Base-by-base conservation (phyloP, 1,284 basidiomycete species). In the Trichosporon faecale region DNA sequence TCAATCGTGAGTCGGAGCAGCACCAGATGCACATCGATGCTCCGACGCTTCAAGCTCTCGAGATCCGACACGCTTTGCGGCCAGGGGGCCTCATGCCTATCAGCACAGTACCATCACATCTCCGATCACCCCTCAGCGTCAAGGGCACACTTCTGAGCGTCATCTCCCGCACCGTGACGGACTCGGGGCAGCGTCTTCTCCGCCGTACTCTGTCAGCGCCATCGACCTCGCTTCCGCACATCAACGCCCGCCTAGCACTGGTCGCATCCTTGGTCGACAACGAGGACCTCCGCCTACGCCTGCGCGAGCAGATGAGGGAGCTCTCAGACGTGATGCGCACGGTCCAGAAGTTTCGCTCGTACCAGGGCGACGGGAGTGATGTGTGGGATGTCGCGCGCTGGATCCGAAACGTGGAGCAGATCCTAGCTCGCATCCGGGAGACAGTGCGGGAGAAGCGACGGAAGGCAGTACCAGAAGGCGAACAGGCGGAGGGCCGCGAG, bases 1-100 rank as follows among this genome's bases (percentile, higher is more conserved):
- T 92, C 0, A 87, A 84, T 65, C 88, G 86, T 69, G 91, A 94
- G 79, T 85, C 81, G 9, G 76, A 80, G 1, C 81, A 85, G n/a
- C 83, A 85, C 27, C 86, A 89, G 33, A 94, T 95, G 92, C 91
- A 93, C 76, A 94, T 96, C 71, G 94, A 96, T 80, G 88, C 91
- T 1, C 91, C 95, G 79, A 96, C 95, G 1, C 89, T 96, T 76
- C 91, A 91, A 76, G 91, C 92, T 8, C 88, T 97, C 25, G 94
- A 98, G 82, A 91, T 98, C 69, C 87, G 90, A 33, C 92, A 95
- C 82, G 88, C 88, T 23, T 85, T 91, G 40, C 86, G 89, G 35
- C 91, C 92, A 72, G 92, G 92, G 2, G 89, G 91, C 0, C 81
- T 85, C 1, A 86, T 68, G 0, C 61, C 73, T 16, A 66, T 71